A percentile compares a stretch with the other conserved stretches of the same genome.
phyloP scores from a whole-genome alignment of 2,329 filamentous ascomycete genomes.

The Chaetomium globosum region DNA sequence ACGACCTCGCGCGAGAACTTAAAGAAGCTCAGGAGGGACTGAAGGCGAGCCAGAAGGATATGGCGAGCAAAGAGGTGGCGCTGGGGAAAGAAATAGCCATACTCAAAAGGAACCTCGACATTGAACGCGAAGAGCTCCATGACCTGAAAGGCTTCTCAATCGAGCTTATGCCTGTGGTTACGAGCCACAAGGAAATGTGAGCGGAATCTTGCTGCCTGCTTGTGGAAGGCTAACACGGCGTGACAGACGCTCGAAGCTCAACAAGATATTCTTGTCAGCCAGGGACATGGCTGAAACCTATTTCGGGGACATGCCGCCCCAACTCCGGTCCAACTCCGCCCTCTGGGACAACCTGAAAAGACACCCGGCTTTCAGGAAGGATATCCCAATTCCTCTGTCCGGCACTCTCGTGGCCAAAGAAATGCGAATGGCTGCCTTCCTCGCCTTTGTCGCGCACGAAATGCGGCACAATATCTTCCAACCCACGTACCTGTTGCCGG shows the following conservation, averaged over 20 bases:
- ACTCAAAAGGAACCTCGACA: background rate
- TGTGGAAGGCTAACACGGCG: background rate
- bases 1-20: background rate
- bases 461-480: constrained; percentile 42
- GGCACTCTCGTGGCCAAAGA: constrained; percentile 41
- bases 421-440: constrained; percentile 41
- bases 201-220: background rate
- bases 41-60: background rate
- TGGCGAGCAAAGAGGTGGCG: background rate
- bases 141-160: background rate
- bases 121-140: background rate
- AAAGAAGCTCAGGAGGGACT: background rate
- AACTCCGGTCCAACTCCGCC: background rate
- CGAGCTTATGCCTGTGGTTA: background rate
- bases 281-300: background rate
- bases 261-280: background rate
- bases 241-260: background rate
- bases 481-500: constrained; percentile 38
- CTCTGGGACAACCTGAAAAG: background rate
- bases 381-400: constrained; percentile 39
- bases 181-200: background rate
- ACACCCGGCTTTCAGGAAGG: background rate
- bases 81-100: background rate
- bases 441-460: constrained; percentile 39
- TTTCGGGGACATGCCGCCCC: background rate